These are phyloP conservation scores for Trapa bicornis DNA, from an alignment of 345 rosid genomes.

Conservation along the genomic window DNA sequence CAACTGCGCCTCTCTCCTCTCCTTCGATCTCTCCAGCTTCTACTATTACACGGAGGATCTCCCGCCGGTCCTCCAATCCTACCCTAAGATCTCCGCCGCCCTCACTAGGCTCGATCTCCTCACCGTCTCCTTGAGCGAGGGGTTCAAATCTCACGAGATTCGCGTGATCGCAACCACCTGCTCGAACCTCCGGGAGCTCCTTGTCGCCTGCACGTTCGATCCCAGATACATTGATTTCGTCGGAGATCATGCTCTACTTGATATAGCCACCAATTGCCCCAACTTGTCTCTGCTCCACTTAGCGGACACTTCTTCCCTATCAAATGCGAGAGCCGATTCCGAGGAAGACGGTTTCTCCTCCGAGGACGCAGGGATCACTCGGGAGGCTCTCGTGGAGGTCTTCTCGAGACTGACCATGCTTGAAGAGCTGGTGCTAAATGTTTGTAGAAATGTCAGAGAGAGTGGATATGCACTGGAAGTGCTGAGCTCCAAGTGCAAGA, in stretches of 20 bases:
- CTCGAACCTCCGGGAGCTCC: constrained; percentile 37
- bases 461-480: constrained; percentile 44
- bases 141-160: constrained; percentile 64
- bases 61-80: constrained; percentile 53
- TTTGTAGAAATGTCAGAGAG: constrained; percentile 55
- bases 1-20: constrained; percentile 30
- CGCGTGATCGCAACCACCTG: constrained; percentile 44
- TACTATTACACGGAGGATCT: constrained; percentile 91
- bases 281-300: constrained; percentile 46
- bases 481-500: constrained; percentile 42
- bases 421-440: constrained; percentile 56
- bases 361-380: constrained; percentile 51
- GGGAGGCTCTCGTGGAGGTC: constrained; percentile 30
- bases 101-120: constrained; percentile 50
- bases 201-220: constrained; percentile 67
- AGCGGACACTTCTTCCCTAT: constrained; percentile 42
- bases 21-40: constrained; percentile 57
- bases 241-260: constrained; percentile 58
- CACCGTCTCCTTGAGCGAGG: constrained; percentile 56
- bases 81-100: constrained; percentile 28
- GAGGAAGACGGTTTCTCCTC: constrained; percentile 27
- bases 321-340: constrained; percentile 28
- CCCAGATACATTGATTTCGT: constrained; percentile 61
- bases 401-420: constrained; percentile 38
- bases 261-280: constrained; percentile 51